phyloP scores from a whole-genome alignment of 345 rosid genomes.

The Melaleuca quinquenervia region DNA sequence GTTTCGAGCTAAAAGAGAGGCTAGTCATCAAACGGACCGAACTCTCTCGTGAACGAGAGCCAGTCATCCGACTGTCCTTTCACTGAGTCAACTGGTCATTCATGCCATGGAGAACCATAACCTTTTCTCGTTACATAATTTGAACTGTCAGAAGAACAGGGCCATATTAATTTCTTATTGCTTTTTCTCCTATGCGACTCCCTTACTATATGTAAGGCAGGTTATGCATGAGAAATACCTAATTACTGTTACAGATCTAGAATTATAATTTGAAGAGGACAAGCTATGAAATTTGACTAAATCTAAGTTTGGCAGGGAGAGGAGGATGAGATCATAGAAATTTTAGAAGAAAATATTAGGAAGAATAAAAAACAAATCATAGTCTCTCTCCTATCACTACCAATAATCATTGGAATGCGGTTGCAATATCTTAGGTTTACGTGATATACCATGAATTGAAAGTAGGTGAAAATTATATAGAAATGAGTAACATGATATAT shows the following conservation, averaged over 20 bases:
- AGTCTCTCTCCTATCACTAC: neutral
- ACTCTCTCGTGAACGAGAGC: neutral
- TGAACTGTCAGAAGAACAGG: neutral
- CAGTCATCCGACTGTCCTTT: neutral
- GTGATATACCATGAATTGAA: neutral
- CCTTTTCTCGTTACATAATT: neutral
- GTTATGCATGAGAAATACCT: neutral
- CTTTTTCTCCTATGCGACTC: neutral
- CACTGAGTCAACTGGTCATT: neutral
- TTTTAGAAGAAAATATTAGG: neutral
- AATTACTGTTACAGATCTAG: neutral
- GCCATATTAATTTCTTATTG: neutral
- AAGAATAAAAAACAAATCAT: neutral
- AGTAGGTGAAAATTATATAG: neutral
- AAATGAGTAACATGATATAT: neutral
- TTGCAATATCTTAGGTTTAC: neutral
- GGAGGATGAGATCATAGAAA: neutral
- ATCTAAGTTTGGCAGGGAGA: too few species aligned
- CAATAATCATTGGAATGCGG: neutral
- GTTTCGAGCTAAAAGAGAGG: neutral
- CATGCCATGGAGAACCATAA: neutral
- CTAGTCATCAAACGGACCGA: neutral
- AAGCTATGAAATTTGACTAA: neutral
- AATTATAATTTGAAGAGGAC: neutral
- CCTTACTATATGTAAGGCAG: neutral